Conservation (phyloP, 345 rosid genomes). For the Pistacia integerrima region DNA sequence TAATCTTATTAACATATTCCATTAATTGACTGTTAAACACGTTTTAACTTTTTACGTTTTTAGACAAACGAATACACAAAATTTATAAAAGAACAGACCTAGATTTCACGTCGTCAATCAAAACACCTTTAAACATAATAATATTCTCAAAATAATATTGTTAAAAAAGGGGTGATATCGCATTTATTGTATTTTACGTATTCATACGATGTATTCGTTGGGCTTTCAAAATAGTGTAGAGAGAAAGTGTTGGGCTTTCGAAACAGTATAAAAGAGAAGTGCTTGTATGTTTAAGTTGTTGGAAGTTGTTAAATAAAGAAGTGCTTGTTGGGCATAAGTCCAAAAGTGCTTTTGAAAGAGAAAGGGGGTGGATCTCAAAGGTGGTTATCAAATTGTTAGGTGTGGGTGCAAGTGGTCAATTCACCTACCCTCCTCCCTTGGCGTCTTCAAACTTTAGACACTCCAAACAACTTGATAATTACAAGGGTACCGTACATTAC, state of each 20-base stretch:
- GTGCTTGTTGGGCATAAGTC: background rate
- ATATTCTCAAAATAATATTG: too few species aligned
- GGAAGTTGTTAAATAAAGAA: too few species aligned
- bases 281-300: too few species aligned
- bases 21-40: too few species aligned
- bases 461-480: background rate
- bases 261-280: too few species aligned
- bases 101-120: too few species aligned
- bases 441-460: background rate
- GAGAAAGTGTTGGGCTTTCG: background rate
- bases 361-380: background rate
- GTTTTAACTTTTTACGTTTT: too few species aligned
- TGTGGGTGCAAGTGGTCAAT: background rate
- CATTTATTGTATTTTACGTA: background rate
- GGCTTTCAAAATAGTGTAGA: background rate
- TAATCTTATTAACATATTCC: too few species aligned
- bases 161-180: background rate
- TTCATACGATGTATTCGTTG: background rate
- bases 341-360: background rate
- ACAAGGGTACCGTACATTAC: background rate
- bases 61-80: too few species aligned
- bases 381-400: conserved; percentile 7
- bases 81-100: too few species aligned
- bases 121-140: too few species aligned
- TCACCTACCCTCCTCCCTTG: background rate